These are phyloP conservation scores for Botrytis pseudocinerea DNA, from an alignment of 2,329 filamentous ascomycete species.

Conservation along the genomic window DNA sequence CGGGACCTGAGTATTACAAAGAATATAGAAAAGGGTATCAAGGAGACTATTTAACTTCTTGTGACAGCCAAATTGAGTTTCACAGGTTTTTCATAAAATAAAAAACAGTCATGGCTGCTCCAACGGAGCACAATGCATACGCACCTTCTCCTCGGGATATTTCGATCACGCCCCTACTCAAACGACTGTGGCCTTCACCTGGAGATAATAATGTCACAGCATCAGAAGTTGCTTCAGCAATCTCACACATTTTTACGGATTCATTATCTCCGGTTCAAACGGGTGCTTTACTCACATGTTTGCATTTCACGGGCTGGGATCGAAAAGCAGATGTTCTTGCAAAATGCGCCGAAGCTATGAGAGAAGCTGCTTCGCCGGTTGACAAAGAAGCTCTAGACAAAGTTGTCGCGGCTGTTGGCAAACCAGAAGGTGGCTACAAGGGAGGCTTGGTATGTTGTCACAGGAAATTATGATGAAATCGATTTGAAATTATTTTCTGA, in stretches of 20 bases:
- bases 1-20: slow-evolving; percentile 6
- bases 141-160: slow-evolving; percentile 31
- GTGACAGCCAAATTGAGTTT: neutral
- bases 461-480: neutral
- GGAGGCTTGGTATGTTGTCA: slow-evolving; percentile 73
- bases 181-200: slow-evolving; percentile 65
- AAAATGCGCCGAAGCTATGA: slow-evolving; percentile 81
- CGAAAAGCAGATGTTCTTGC: slow-evolving; percentile 82
- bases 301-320: slow-evolving; percentile 90
- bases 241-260: slow-evolving; percentile 90
- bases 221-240: slow-evolving; percentile 82
- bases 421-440: slow-evolving; percentile 70
- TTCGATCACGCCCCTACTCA: slow-evolving; percentile 68
- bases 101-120: slow-evolving; percentile 29
- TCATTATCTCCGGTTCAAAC: slow-evolving; percentile 85
- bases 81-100: slow-evolving; percentile 3
- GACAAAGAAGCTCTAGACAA: slow-evolving; percentile 62
- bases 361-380: slow-evolving; percentile 71
- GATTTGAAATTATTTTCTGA: slow-evolving; percentile 25
- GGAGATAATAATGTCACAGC: slow-evolving; percentile 59
- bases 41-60: neutral
- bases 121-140: slow-evolving; percentile 29
- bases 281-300: slow-evolving; percentile 80
- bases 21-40: neutral
- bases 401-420: slow-evolving; percentile 60